Conservation (phyloP, 176 grass and related monocot species). For the Triticum monococcum region DNA sequence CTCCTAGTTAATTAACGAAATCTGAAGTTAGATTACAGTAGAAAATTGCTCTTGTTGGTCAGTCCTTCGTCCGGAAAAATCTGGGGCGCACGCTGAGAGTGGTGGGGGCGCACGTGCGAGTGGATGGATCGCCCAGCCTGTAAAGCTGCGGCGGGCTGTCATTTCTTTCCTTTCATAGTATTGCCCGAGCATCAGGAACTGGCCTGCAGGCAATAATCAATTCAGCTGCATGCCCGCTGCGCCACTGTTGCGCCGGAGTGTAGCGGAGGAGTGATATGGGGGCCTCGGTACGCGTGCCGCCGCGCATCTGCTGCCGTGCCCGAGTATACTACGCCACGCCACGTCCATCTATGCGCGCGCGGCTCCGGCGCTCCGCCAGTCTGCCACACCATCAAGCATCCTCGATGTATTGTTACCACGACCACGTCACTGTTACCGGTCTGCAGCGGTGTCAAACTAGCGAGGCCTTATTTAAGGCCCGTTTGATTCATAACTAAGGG, state of each 20-base stretch:
- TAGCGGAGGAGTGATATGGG: not conserved
- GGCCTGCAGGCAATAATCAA: slow-evolving; percentile 3
- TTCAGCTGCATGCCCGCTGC: not conserved
- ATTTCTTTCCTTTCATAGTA: slow-evolving; percentile 1
- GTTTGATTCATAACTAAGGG: too few relatives aligned
- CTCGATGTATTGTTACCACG: too few relatives aligned
- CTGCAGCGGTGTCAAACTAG: too few relatives aligned
- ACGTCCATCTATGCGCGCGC: not conserved
- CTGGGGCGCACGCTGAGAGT: too few relatives aligned
- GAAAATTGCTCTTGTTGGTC: not conserved
- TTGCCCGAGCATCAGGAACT: not conserved
- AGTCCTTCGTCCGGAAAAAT: too few relatives aligned
- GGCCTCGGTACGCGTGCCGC: not conserved
- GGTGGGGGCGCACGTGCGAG: slow-evolving; percentile 3
- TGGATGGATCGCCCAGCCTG: not conserved
- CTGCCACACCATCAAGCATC: not conserved
- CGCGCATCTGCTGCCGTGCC: slow-evolving; percentile 2
- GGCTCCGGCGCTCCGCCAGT: too few relatives aligned
- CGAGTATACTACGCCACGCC: slow-evolving; percentile 11
- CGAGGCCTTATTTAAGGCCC: too few relatives aligned
- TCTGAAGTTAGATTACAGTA: not conserved
- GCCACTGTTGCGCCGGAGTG: not conserved
- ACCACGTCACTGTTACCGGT: not conserved
- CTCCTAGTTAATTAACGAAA: not conserved
- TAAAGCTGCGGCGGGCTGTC: not conserved